Evolutionary conservation across 345 rosid species (phyloP).

Genomic region (Clausena lansium): DNA sequence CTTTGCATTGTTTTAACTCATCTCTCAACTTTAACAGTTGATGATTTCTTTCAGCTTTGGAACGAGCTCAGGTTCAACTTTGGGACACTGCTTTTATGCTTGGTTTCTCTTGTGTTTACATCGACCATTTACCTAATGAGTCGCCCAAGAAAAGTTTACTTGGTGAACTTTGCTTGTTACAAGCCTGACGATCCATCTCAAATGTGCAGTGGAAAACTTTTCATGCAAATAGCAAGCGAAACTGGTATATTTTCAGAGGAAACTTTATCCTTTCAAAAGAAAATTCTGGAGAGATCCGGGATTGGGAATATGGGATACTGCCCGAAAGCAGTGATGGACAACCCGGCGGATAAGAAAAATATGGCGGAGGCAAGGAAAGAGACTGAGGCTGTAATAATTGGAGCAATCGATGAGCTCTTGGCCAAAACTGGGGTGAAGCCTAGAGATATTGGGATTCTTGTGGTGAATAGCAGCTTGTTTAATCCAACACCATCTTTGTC

Average conservation of each 20-base stretch:
- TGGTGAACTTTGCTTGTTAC: slow-evolving; percentile 37
- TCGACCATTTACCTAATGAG: slow-evolving; percentile 25
- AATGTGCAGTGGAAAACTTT: slow-evolving; percentile 21
- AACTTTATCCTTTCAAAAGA: slow-evolving; percentile 30
- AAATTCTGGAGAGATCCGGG: slow-evolving; percentile 38
- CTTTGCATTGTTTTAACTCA: slow-evolving; percentile 5
- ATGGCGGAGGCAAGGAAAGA: slow-evolving; percentile 37
- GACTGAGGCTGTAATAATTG: slow-evolving; percentile 35
- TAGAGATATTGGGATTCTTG: slow-evolving; percentile 40
- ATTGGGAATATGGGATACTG: slow-evolving; percentile 28
- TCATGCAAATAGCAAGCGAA: slow-evolving; percentile 10
- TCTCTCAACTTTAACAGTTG: slow-evolving; percentile 17
- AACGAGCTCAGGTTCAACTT: slow-evolving; percentile 18
- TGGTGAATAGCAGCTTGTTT: slow-evolving; percentile 39
- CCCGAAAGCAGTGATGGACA: slow-evolving; percentile 20
- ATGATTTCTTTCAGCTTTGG: slow-evolving; percentile 14
- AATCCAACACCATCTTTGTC: slow-evolving; percentile 40
- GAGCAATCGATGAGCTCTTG: slow-evolving; percentile 34
- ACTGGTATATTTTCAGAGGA: slow-evolving; percentile 24
- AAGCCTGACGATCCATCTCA: slow-evolving; percentile 26
- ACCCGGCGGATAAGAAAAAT: slow-evolving; percentile 9
- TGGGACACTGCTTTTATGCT: slow-evolving; percentile 13
- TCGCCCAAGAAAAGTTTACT: slow-evolving; percentile 28
- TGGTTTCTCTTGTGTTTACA: slow-evolving; percentile 11
- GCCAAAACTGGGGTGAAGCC: slow-evolving; percentile 35